These are phyloP conservation scores for Arachnomyces sp. DNA, from an alignment of 2,329 filamentous ascomycete species.

Conservation along the genomic window DNA sequence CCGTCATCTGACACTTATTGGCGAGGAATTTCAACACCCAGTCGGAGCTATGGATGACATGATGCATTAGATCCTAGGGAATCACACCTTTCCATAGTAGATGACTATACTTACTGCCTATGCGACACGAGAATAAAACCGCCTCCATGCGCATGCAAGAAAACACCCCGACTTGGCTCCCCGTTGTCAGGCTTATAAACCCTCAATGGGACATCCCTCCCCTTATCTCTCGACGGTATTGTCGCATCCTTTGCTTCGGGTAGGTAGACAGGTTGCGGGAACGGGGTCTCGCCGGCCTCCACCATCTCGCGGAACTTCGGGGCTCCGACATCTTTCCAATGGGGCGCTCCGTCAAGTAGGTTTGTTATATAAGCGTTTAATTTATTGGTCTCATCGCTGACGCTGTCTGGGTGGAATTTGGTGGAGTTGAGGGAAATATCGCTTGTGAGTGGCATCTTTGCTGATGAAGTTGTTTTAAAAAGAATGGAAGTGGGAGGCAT, in stretches of 20 bases:
- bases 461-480: too few relatives aligned
- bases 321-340: slow-evolving; percentile 31
- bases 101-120: slow-evolving; percentile 20
- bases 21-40: slow-evolving; percentile 42
- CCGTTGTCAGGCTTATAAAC: slow-evolving; percentile 44
- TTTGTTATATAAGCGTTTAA: too few relatives aligned
- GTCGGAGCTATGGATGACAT: slow-evolving; percentile 32
- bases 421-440: too few relatives aligned
- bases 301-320: slow-evolving; percentile 47
- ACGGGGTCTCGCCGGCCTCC: slow-evolving; percentile 44
- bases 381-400: too few relatives aligned
- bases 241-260: slow-evolving; percentile 38
- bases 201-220: slow-evolving; percentile 45
- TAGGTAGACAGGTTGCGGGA: slow-evolving; percentile 41
- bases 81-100: too few relatives aligned
- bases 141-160: slow-evolving; percentile 50
- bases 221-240: slow-evolving; percentile 46
- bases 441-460: too few relatives aligned
- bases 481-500: too few relatives aligned
- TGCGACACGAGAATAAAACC: slow-evolving; percentile 31
- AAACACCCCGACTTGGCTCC: slow-evolving; percentile 34
- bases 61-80: background rate
- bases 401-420: too few relatives aligned
- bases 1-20: slow-evolving; percentile 40
- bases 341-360: background rate